These are phyloP conservation scores for Nicotiana sylvestris DNA, from an alignment of 257 asterid genomes.

Conservation along the genomic window DNA sequence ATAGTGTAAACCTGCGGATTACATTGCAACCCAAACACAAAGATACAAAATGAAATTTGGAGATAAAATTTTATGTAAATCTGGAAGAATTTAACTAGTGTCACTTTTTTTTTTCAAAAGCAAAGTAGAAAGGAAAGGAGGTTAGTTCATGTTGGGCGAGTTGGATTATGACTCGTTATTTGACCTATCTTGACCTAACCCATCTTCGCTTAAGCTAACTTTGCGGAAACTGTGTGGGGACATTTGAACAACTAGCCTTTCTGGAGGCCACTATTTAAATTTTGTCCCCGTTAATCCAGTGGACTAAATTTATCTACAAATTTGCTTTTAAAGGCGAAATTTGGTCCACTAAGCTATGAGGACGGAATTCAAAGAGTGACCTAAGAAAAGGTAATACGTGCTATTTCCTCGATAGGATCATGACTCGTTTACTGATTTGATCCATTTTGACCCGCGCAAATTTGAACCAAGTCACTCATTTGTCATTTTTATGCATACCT, in stretches of 20 bases:
- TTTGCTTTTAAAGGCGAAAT: no score
- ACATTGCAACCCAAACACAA: not conserved
- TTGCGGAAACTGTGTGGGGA: no score
- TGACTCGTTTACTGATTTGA: not conserved
- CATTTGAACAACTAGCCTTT: no score
- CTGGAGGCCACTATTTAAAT: no score
- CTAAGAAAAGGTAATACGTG: no score
- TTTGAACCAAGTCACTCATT: not conserved
- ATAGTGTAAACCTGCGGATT: not conserved
- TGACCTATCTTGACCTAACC: no score
- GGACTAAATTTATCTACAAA: no score
- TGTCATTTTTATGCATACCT: conserved; percentile 23
- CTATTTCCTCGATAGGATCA: no score
- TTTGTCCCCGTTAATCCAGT: no score
- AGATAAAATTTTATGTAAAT: not conserved
- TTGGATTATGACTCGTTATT: not conserved
- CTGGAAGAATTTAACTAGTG: not conserved
- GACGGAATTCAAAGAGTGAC: no score
- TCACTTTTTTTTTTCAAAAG: not conserved
- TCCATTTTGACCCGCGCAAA: not conserved
- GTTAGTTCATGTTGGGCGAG: not conserved
- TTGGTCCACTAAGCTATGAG: no score
- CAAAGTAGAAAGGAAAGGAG: not conserved
- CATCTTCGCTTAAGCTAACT: not conserved
- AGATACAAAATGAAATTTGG: not conserved